Conservation (phyloP, 1,284 basidiomycete species). For the Apiotrichum siamense region DNA sequence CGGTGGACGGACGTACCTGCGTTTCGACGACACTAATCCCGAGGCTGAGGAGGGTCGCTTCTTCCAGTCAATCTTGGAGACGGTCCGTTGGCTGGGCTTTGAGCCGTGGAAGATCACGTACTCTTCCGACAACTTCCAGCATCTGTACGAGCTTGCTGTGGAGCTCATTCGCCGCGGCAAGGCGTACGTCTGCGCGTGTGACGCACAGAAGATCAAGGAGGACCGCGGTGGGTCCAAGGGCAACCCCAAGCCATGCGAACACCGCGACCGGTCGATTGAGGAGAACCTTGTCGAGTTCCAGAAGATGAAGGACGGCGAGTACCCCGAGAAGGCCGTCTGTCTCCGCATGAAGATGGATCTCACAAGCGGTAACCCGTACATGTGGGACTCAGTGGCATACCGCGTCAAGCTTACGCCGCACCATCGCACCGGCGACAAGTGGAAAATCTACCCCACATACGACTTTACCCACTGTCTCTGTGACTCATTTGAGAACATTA, state of each 20-base stretch:
- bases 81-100: conserved; percentile 92
- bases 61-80: conserved; percentile 94
- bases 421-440: conserved; percentile 86
- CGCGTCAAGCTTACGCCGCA: conserved; percentile 85
- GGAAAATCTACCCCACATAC: conserved; percentile 82
- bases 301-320: conserved; percentile 86
- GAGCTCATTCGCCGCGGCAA: conserved; percentile 84
- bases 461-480: conserved; percentile 98
- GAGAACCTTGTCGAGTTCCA: conserved; percentile 86
- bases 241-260: conserved; percentile 77
- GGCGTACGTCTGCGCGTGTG: conserved; percentile 94
- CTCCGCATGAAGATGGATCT: conserved; percentile 98
- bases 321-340: conserved; percentile 82
- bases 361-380: conserved; percentile 89
- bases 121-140: conserved; percentile 93
- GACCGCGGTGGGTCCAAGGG: conserved; percentile 77
- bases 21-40: conserved; percentile 96
- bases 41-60: conserved; percentile 94
- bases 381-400: conserved; percentile 99
- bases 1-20: conserved; percentile 82
- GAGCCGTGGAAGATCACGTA: conserved; percentile 99
- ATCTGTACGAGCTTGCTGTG: conserved; percentile 82
- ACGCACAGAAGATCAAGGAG: conserved; percentile 84
- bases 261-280: conserved; percentile 72
- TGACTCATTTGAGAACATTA: conserved; percentile 98